Base-by-base conservation (phyloP, 1,139 yeast genomes). In the Blastobotrys illinoisensis region DNA sequence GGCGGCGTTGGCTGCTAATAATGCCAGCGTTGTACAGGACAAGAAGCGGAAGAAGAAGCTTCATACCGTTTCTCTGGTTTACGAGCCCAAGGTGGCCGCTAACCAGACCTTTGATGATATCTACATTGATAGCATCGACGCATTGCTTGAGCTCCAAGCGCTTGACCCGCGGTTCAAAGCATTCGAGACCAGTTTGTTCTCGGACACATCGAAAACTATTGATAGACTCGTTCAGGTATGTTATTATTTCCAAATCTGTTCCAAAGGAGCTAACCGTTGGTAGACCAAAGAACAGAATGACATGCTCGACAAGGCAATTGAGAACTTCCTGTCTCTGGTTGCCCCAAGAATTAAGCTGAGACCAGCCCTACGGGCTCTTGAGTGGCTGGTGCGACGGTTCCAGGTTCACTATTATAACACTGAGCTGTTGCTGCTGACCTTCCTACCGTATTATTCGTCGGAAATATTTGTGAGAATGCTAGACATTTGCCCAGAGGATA, bases 351-450 rank as follows among this genome's bases (percentile, higher is more conserved):
- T 93, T 78, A 80, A 81, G 59, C 74, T 90, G 53, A 79, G 83
- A 28, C 88, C 96, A 14, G 80, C 97, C 1, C 69, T 89, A 51
- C 85, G 85, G 64, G 95, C 97, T 9, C 77, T 89, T 11, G 99
- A 93, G 74, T 93, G 99, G 99, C 80, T 93, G 44, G 85, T 93
- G 23, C 85, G 99, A 73, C 80, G 98, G 64, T 95, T 91, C 69
- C 56, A 64, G 46, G 82, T 88, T 61, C 93, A 93, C 67, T 77
- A 88, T 49, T 86, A 86, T 65, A 89, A 88, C 64, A 75, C 90
- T 0, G 98, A 93, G 68, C 68, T 77, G 56, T 67, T 93, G 44
- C 66, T 95, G 48, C 73, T 91, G 55, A 78, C 90, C 3, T 79
- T 86, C 1, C 75, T 93, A 63, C 95, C 97, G 24, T 88, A 87